These are phyloP conservation scores for Leccinum fallax DNA, from an alignment of 1,284 basidiomycete species.

Conservation along the genomic window DNA sequence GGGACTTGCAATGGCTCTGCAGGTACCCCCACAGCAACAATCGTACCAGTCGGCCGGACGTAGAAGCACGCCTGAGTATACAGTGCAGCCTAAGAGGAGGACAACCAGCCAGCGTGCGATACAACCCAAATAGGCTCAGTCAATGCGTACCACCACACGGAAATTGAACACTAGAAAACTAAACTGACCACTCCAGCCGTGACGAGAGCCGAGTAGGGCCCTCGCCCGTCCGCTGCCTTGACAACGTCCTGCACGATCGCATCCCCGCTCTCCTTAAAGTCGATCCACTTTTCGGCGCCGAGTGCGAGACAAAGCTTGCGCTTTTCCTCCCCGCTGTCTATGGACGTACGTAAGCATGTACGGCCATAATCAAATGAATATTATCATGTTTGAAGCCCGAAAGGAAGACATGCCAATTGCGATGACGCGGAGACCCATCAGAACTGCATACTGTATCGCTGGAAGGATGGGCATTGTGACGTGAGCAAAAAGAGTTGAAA, in stretches of 20 bases:
- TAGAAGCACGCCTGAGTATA: slow-evolving; percentile 70
- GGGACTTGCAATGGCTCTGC: slow-evolving; percentile 44
- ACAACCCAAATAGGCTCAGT: background rate
- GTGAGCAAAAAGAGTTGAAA: background rate
- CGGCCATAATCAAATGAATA: background rate
- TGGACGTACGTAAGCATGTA: background rate
- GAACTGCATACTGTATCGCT: slow-evolving; percentile 68
- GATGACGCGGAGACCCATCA: slow-evolving; percentile 67
- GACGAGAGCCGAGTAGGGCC: slow-evolving; percentile 68
- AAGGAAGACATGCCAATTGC: slow-evolving; percentile 54
- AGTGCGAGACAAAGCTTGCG: slow-evolving; percentile 56
- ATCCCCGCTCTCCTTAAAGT: slow-evolving; percentile 61
- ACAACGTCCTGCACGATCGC: slow-evolving; percentile 51
- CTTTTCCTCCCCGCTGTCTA: slow-evolving; percentile 69
- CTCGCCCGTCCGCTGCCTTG: slow-evolving; percentile 59
- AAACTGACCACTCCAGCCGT: slow-evolving; percentile 45
- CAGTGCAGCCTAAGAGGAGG: slow-evolving; percentile 45
- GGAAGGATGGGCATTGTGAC: slow-evolving; percentile 3
- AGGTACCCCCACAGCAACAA: slow-evolving; percentile 65
- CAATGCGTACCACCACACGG: background rate
- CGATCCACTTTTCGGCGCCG: slow-evolving; percentile 72
- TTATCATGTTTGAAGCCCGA: background rate
- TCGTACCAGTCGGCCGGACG: slow-evolving; percentile 54
- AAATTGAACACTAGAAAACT: slow-evolving; percentile 10
- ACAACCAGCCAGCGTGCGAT: background rate